Percentiles rank a stretch among this genome's conserved stretches.
phyloP scores from a whole-genome alignment of 2,329 filamentous ascomycete species.

The Colletotrichum kahawae region DNA sequence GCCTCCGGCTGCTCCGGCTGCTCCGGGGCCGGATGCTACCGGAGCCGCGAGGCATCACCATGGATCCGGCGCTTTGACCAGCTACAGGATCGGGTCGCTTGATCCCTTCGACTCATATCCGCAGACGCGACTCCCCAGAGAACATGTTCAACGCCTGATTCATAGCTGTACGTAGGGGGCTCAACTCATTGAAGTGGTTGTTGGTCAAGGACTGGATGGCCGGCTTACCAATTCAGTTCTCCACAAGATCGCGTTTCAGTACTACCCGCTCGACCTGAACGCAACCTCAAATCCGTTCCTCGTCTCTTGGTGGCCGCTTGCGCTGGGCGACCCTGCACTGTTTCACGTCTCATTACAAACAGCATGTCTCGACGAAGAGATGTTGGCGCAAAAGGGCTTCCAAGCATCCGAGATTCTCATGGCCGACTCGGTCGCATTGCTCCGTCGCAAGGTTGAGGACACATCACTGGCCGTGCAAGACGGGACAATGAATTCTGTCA shows the following conservation, averaged over 20 bases:
- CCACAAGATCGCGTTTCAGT: conserved; percentile 63
- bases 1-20: neutral
- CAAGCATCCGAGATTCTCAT: conserved; percentile 59
- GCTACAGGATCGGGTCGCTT: conserved; percentile 39
- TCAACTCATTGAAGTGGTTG: neutral
- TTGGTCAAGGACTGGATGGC: neutral
- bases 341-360: conserved; percentile 66
- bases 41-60: neutral
- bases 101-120: conserved; percentile 65
- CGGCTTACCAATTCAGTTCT: conserved; percentile 45
- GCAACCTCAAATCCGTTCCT: conserved; percentile 61
- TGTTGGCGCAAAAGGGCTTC: conserved; percentile 56
- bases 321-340: conserved; percentile 58
- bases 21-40: neutral
- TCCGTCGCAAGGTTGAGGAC: conserved; percentile 55
- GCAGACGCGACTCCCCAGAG: conserved; percentile 52
- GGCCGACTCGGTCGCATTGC: conserved; percentile 58
- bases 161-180: conserved; percentile 51
- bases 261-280: conserved; percentile 61
- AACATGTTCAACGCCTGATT: conserved; percentile 59
- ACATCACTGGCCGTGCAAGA: conserved; percentile 53
- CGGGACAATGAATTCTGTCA: conserved; percentile 60
- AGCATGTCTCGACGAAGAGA: conserved; percentile 60
- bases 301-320: conserved; percentile 64
- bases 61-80: conserved; percentile 22